These are phyloP conservation scores for Botrytis paeoniae DNA, from an alignment of 2,329 filamentous ascomycete species.

Conservation along the genomic window DNA sequence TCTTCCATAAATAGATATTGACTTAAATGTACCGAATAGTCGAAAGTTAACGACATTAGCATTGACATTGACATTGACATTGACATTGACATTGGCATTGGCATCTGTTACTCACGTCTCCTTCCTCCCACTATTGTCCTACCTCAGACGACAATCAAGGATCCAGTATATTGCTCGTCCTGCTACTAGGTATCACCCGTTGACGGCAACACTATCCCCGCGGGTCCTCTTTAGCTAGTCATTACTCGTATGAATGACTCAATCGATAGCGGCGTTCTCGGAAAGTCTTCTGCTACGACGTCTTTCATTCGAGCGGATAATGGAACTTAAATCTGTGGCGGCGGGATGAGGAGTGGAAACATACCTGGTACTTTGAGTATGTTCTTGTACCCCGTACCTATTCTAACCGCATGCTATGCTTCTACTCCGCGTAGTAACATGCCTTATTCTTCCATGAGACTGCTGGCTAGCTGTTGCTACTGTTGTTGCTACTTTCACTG, in stretches of 20 bases:
- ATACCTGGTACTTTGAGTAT: background rate
- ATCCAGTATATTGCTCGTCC: background rate
- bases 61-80: no score
- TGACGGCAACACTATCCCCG: background rate
- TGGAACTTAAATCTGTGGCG: background rate
- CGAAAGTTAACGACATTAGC: background rate
- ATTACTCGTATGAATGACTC: background rate
- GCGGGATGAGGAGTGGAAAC: background rate
- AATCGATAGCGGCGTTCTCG: background rate
- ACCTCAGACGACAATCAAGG: background rate
- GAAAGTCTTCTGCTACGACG: background rate
- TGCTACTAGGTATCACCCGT: background rate
- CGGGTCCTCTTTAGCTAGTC: background rate
- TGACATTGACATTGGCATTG: no score
- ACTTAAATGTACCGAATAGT: background rate
- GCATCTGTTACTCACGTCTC: no score
- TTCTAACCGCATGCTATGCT: background rate
- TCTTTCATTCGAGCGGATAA: slow-evolving; percentile 6
- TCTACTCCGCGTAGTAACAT: background rate
- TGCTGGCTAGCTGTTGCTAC: background rate
- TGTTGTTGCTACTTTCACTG: background rate
- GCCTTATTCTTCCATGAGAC: background rate
- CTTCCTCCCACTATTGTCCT: background rate
- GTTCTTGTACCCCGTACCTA: background rate
- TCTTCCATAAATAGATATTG: background rate